Evolutionary conservation across 2,329 filamentous ascomycete species (phyloP), one percentile per base, ranked within the genome.

Genomic region (Xylaria hypoxylon): DNA sequence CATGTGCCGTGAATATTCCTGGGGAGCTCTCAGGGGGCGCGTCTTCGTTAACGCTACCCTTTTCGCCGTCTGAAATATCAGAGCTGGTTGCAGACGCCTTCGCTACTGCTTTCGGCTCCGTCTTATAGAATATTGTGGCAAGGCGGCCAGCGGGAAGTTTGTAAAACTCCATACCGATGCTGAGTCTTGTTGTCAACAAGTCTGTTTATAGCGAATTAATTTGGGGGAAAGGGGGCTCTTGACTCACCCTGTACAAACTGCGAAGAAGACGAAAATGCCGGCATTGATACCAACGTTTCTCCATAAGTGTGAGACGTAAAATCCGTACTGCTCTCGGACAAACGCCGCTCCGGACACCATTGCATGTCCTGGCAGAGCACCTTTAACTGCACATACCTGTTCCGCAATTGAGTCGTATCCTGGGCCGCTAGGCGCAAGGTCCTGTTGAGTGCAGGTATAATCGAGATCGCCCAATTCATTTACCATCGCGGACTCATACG

Each of bases 41-140:
- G 13, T 55, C 63, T 28, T 31, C 50, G 17, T 65, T 56, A 5
- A 42, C 59, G 22, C 59, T 59, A 13, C 68, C 65, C 44, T 67
- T 70, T 22, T 74, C 72, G 3, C 11, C 44, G 28, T 70, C 60
- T 4, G 69, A 59, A 8, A 44, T 24, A 4, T 60, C 40, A 26
- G 61, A 64, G 24, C 56, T 58, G 24, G 57, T 51, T 38, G 35
- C 13, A 38, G 35, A 38, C 11, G 35, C 6, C 33, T 47, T 28
- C 3, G 2, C 48, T 11, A 52, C 8, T 47, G 53, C 42, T 5
- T 22, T n/a, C 22, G 69, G 59, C 11, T 59, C 59, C 2, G 65
- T 62, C 22, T 66, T 73, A 58, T 73, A 73, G 59, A 74, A 74
- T 19, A 74, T 67, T 0, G 71, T 64, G 10, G 72, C 68, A 3